Percentiles rank a stretch among this genome's conserved stretches.
Evolutionary conservation across 192 early-diverging fungal genomes (phyloP).

Genomic region (Phycomyces blakesleeanus): DNA sequence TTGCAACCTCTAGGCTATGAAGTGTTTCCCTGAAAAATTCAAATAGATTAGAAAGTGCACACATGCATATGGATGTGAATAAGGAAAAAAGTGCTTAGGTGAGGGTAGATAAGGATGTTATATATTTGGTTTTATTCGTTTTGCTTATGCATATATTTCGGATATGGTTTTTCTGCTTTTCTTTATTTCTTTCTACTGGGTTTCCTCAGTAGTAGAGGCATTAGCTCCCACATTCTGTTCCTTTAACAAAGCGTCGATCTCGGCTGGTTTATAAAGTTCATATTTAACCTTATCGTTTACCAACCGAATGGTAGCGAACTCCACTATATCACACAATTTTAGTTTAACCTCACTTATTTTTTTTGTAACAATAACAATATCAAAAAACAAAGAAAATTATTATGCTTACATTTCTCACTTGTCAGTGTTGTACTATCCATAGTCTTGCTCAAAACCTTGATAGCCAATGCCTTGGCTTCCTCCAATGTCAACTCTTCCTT

Average conservation of each 20-base stretch:
- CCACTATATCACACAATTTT: slow-evolving; percentile 50
- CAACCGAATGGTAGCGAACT: slow-evolving; percentile 83
- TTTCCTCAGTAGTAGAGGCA: slow-evolving; percentile 3
- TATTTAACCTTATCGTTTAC: slow-evolving; percentile 59
- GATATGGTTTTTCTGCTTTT: slow-evolving; percentile 5
- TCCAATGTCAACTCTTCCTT: slow-evolving; percentile 83
- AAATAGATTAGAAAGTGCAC: no score
- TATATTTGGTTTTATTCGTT: background rate
- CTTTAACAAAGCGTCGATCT: slow-evolving; percentile 81
- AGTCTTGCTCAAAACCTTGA: slow-evolving; percentile 94
- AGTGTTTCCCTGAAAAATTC: no score
- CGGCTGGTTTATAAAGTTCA: slow-evolving; percentile 64
- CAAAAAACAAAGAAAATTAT: background rate
- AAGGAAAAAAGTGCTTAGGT: no score
- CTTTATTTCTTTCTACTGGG: slow-evolving; percentile 11
- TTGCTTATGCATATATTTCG: slow-evolving; percentile 5
- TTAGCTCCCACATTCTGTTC: slow-evolving; percentile 56
- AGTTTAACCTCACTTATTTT: background rate
- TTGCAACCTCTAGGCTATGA: no score
- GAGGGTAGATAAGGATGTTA: no score
- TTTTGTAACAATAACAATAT: no score
- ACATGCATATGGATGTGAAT: no score
- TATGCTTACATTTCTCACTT: slow-evolving; percentile 81
- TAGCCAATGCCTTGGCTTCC: slow-evolving; percentile 87
- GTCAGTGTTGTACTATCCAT: slow-evolving; percentile 92